These are phyloP conservation scores for Bauhinia variegata DNA, from an alignment of 306 rosid species.

Conservation along the genomic window DNA sequence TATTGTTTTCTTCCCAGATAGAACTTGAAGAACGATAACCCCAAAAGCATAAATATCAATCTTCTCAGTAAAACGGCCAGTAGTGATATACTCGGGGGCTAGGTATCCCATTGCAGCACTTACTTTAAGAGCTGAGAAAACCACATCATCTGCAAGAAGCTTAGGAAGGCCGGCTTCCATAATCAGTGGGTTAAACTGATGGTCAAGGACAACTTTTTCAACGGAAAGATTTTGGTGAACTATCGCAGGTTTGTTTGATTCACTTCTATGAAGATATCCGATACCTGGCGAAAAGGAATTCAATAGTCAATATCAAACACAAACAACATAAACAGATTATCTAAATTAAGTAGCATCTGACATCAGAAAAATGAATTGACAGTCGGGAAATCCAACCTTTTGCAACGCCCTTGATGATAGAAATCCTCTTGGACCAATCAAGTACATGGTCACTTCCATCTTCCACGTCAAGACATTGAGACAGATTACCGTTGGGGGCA, in stretches of 20 bases:
- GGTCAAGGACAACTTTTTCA: constrained; percentile 78
- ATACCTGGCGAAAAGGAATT: constrained; percentile 57
- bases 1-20: constrained; percentile 64
- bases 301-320: constrained; percentile 6
- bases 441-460: constrained; percentile 65
- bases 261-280: constrained; percentile 72
- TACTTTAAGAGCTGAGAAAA: constrained; percentile 83
- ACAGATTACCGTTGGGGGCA: constrained; percentile 69
- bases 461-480: constrained; percentile 66
- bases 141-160: constrained; percentile 93
- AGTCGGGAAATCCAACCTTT: constrained; percentile 54
- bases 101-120: constrained; percentile 99
- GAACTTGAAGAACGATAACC: constrained; percentile 78
- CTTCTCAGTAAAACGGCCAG: constrained; percentile 89
- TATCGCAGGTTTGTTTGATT: constrained; percentile 65
- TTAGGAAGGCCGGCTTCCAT: constrained; percentile 79
- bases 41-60: constrained; percentile 95
- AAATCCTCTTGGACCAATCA: constrained; percentile 82
- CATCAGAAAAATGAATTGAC: too few species aligned
- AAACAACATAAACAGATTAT: constrained; percentile 6
- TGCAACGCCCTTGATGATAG: constrained; percentile 80
- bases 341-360: constrained; percentile 9
- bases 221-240: constrained; percentile 88
- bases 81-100: constrained; percentile 89
- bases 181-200: constrained; percentile 71